Conservation (phyloP, 2,329 filamentous ascomycete species). For the Phialophora chinensis region DNA sequence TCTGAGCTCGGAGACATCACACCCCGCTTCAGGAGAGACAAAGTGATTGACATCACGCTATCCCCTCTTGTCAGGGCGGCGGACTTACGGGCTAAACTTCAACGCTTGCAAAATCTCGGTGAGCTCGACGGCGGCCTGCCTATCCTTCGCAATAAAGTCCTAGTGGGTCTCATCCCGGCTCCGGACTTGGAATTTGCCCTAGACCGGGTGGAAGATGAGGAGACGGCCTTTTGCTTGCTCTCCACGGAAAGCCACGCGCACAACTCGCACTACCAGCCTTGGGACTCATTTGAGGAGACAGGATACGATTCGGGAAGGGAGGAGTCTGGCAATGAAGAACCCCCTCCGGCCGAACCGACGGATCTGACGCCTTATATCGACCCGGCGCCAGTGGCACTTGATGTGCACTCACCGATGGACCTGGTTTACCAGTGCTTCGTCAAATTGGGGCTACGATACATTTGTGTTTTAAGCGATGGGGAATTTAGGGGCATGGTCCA, state of each 20-base stretch:
- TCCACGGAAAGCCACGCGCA: slow-evolving; percentile 61
- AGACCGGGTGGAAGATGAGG: slow-evolving; percentile 76
- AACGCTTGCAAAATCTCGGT: slow-evolving; percentile 79
- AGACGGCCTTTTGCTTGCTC: slow-evolving; percentile 78
- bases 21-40: slow-evolving; percentile 72
- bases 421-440: slow-evolving; percentile 96
- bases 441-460: slow-evolving; percentile 88
- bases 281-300: slow-evolving; percentile 32
- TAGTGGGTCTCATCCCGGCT: slow-evolving; percentile 90
- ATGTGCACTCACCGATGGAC: slow-evolving; percentile 89
- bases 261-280: slow-evolving; percentile 44
- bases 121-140: slow-evolving; percentile 92
- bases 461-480: slow-evolving; percentile 85
- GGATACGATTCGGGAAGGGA: slow-evolving; percentile 62
- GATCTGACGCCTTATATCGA: slow-evolving; percentile 94
- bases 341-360: slow-evolving; percentile 66
- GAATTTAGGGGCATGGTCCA: slow-evolving; percentile 91
- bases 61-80: slow-evolving; percentile 80
- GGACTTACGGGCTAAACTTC: slow-evolving; percentile 78
- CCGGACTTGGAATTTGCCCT: slow-evolving; percentile 93
- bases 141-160: slow-evolving; percentile 75
- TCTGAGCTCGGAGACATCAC: slow-evolving; percentile 87
- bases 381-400: slow-evolving; percentile 83
- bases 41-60: slow-evolving; percentile 85
- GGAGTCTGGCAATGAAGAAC: slow-evolving; percentile 64